Base-by-base conservation (phyloP, 257 asterid species). In the Scutellaria minor region DNA sequence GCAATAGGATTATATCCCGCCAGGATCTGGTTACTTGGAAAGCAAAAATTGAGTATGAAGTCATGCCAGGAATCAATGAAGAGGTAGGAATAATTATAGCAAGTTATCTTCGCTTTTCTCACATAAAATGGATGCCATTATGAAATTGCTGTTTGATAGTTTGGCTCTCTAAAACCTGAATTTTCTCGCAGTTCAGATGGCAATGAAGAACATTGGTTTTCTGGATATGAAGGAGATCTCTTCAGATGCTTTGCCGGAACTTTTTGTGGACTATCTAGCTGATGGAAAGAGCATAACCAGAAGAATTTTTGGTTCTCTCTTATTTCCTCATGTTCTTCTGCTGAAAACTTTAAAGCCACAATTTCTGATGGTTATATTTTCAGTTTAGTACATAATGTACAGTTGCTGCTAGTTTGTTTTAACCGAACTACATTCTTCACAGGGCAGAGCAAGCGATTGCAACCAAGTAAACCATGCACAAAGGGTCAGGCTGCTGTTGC, bases 141-240 rank as follows among this genome's bases (percentile, higher is more conserved):
- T 54, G 20, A 15, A 72, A 59, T 39, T 68, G 66, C 31, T 5
- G 6, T n/a, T 52, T 60, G n/a, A 46, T 70, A 55, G 39, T 85
- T 79, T 77, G 57, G 78, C 73, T 75, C 71, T 79, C 87, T 83
- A 79, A 80, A 77, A 77, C 68, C 84, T 81, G 85, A 82, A 84
- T 84, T 87, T 87, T 84, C 85, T 86, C 85, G 91, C 98, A 92
- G 99, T 90, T 87, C 97, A 95, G 99, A 85, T 89, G 81, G 91
- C 96, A 80, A 90, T 86, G 89, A 84, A 78, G 85, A 85, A 79
- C 81, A 79, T 89, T 72, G 97, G 91, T 66, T 90, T 95, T 88
- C 95, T 92, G 44, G 98, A 95, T 75, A 87, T 68, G 70, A 95
- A 84, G 84, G 92, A 78, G 58, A 83, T 91, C 51, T 77, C 83